Conservation (phyloP, 768 basidiomycete species). For the Boletales sp. region DNA sequence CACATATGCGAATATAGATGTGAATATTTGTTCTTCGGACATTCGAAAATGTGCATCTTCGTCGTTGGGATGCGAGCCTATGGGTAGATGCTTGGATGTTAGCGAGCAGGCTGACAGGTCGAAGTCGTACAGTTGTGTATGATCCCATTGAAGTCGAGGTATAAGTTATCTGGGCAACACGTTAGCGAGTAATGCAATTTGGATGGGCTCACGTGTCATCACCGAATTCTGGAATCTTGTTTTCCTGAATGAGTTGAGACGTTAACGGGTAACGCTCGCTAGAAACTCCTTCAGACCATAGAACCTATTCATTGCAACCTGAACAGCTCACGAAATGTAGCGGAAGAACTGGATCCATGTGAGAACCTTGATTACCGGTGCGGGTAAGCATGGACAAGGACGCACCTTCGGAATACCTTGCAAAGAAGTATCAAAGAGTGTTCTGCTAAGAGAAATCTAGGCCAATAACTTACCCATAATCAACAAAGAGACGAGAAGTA, state of each 20-base stretch:
- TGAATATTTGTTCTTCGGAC: slow-evolving; percentile 96
- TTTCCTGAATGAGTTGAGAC: slow-evolving; percentile 96
- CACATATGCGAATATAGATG: slow-evolving; percentile 94
- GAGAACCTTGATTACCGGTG: slow-evolving; percentile 5
- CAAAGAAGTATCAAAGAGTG: slow-evolving; percentile 2
- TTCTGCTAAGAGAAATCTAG: neutral
- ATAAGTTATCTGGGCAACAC: slow-evolving; percentile 66
- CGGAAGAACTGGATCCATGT: slow-evolving; percentile 75
- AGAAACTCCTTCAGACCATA: slow-evolving; percentile 12
- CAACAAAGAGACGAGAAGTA: slow-evolving; percentile 4
- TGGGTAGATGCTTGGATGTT: neutral
- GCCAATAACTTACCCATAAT: slow-evolving; percentile 20
- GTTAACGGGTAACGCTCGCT: slow-evolving; percentile 98
- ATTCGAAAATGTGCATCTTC: slow-evolving; percentile 93
- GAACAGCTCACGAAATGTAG: slow-evolving; percentile 76
- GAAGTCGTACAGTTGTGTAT: slow-evolving; percentile 69
- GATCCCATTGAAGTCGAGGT: slow-evolving; percentile 93
- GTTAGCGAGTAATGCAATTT: slow-evolving; percentile 7
- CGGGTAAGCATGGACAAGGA: neutral
- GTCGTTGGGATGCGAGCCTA: slow-evolving; percentile 94
- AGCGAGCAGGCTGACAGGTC: neutral
- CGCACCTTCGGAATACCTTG: slow-evolving; percentile 66
- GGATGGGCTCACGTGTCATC: slow-evolving; percentile 15
- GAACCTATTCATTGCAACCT: neutral
- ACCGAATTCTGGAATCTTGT: slow-evolving; percentile 99